Conservation (phyloP, 1,284 basidiomycete genomes). For the Afroboletus lepidellus region DNA sequence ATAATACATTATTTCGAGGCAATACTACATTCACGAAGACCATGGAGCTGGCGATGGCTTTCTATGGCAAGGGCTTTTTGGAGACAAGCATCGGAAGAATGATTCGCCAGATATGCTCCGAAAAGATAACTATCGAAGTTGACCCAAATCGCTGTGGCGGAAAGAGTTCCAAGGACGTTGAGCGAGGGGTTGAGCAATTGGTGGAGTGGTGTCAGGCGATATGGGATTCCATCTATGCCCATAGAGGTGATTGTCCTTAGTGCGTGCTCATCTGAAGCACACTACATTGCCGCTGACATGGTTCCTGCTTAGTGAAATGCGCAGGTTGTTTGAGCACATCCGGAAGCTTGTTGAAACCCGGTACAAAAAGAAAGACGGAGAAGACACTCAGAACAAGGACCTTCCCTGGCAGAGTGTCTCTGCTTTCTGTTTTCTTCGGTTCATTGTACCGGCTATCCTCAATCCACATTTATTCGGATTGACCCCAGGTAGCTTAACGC, state of each 20-base stretch:
- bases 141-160: constrained; percentile 67
- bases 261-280: constrained; percentile 39
- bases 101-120: constrained; percentile 65
- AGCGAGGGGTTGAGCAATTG: constrained; percentile 68
- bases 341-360: constrained; percentile 67
- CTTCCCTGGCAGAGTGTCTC: constrained; percentile 79
- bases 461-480: constrained; percentile 77
- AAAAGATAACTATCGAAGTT: constrained; percentile 75
- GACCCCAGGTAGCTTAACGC: constrained; percentile 53
- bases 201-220: constrained; percentile 74
- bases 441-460: constrained; percentile 79
- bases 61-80: constrained; percentile 72
- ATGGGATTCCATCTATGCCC: constrained; percentile 77
- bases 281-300: constrained; percentile 11
- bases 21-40: constrained; percentile 81
- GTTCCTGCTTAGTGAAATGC: constrained; percentile 60
- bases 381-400: constrained; percentile 47
- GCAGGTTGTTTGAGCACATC: constrained; percentile 68
- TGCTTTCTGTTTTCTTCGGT: constrained; percentile 82
- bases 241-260: constrained; percentile 71
- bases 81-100: constrained; percentile 72
- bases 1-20: constrained; percentile 72
- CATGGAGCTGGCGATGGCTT: constrained; percentile 73
- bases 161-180: constrained; percentile 57
- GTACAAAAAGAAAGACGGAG: constrained; percentile 44